A percentile compares a stretch with the other conserved stretches of the same genome.
These are phyloP conservation scores for Oryza coarctata DNA, from an alignment of 176 grass and related monocot genomes.

Conservation along the genomic window DNA sequence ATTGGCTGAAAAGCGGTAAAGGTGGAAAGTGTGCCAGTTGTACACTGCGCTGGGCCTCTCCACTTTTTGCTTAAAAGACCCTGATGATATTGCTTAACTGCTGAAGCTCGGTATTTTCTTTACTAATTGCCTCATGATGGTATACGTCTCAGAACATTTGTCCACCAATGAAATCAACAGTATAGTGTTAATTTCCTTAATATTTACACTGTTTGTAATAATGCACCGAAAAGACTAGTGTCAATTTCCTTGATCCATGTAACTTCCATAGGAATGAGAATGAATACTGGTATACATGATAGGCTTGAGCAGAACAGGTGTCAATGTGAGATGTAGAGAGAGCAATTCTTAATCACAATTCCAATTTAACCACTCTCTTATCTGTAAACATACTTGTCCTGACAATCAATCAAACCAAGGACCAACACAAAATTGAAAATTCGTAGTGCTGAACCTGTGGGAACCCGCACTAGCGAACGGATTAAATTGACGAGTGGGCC, in stretches of 20 bases:
- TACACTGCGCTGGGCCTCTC: neutral
- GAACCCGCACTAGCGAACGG: neutral
- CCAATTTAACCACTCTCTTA: neutral
- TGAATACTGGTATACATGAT: too few relatives aligned
- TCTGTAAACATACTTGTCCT: neutral
- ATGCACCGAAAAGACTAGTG: too few relatives aligned
- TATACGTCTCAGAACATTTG: neutral
- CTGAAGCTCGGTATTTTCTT: neutral
- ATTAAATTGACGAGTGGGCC: neutral
- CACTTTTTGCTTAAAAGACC: conserved; percentile 5
- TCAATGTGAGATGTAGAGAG: too few relatives aligned
- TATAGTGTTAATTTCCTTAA: neutral
- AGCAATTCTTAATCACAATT: neutral
- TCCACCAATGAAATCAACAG: neutral
- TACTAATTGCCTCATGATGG: neutral
- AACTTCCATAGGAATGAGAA: too few relatives aligned
- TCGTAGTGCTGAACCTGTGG: neutral
- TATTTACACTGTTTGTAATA: neutral
- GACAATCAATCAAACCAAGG: neutral
- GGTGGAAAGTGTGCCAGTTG: neutral
- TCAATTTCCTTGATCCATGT: too few relatives aligned
- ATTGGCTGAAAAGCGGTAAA: conserved; percentile 24
- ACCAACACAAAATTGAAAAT: neutral
- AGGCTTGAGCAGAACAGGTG: too few relatives aligned
- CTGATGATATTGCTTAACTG: neutral